A percentile compares a stretch with the other conserved stretches of the same genome.
These are phyloP conservation scores for Taiozyma onychis DNA, from an alignment of 1,139 yeast genomes.

Conservation along the genomic window DNA sequence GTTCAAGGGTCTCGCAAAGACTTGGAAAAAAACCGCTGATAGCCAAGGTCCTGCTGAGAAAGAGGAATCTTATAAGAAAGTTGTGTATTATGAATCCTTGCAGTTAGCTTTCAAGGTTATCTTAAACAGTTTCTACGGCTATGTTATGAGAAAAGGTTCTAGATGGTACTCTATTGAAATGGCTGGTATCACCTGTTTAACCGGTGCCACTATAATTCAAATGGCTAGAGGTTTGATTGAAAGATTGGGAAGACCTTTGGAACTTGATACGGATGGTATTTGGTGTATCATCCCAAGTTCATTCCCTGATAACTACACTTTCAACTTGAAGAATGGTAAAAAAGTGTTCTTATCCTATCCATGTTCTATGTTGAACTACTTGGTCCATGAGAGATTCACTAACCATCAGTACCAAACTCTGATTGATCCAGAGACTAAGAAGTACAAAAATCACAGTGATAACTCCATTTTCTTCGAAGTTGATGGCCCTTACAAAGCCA, in stretches of 20 bases:
- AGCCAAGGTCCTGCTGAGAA: slow-evolving; percentile 48
- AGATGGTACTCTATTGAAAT: slow-evolving; percentile 99
- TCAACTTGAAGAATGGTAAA: slow-evolving; percentile 74
- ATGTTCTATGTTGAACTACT: slow-evolving; percentile 91
- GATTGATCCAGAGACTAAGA: slow-evolving; percentile 59
- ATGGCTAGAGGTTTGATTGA: slow-evolving; percentile 95
- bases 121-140: slow-evolving; percentile 94
- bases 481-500: slow-evolving; percentile 97
- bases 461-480: slow-evolving; percentile 97
- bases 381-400: slow-evolving; percentile 87
- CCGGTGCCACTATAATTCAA: slow-evolving; percentile 97
- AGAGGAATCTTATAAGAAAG: slow-evolving; percentile 92
- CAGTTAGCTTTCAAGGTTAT: slow-evolving; percentile 97
- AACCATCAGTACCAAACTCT: slow-evolving; percentile 92
- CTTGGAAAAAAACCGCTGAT: slow-evolving; percentile 81
- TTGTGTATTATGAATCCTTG: slow-evolving; percentile 86
- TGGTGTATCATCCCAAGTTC: slow-evolving; percentile 96
- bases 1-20: slow-evolving; percentile 88
- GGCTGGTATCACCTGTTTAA: slow-evolving; percentile 98
- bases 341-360: slow-evolving; percentile 80
- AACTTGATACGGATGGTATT: slow-evolving; percentile 97
- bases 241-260: slow-evolving; percentile 90
- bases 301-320: slow-evolving; percentile 83
- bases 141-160: slow-evolving; percentile 98
- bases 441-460: slow-evolving; percentile 76